A percentile compares a stretch with the other conserved stretches of the same genome.
Conservation (phyloP, 352 stramenopile species). For the Phytophthora constricta region DNA sequence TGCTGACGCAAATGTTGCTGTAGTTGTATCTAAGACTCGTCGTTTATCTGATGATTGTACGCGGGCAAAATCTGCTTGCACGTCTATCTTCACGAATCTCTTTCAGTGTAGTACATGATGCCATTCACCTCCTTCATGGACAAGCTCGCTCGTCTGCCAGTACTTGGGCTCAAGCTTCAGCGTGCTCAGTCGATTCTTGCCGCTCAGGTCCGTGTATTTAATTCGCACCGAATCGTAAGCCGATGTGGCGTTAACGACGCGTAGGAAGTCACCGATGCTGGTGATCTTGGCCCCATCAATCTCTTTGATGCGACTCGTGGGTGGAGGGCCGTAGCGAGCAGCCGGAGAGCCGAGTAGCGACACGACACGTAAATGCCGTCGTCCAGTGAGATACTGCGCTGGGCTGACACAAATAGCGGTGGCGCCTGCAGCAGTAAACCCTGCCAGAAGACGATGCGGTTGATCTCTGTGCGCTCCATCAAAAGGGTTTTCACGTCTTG, state of each 20-base stretch:
- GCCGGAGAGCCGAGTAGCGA: constrained; percentile 89
- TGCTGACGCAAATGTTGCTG: not conserved
- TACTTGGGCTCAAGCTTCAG: constrained; percentile 92
- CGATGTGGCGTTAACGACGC: constrained; percentile 60
- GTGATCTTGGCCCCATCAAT: constrained; percentile 89
- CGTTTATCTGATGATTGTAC: not conserved
- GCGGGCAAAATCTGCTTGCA: not conserved
- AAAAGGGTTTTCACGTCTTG: constrained; percentile 80
- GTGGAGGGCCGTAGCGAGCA: constrained; percentile 87
- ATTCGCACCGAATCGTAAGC: constrained; percentile 85
- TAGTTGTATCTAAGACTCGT: not conserved
- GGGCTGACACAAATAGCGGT: constrained; percentile 85
- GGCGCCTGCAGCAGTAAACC: constrained; percentile 90
- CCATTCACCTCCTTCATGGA: constrained; percentile 82
- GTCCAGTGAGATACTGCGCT: constrained; percentile 83
- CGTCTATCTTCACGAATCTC: not conserved
- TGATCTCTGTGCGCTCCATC: constrained; percentile 87
- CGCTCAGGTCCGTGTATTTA: constrained; percentile 90
- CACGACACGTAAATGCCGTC: constrained; percentile 90
- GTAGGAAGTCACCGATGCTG: constrained; percentile 90
- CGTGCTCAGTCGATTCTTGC: no score
- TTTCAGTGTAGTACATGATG: constrained; percentile 57
- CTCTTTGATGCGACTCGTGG: constrained; percentile 91
- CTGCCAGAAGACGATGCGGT: constrained; percentile 93
- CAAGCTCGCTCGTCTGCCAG: constrained; percentile 90